Evolutionary conservation across 202 grass and related monocot species (phyloP).

Genomic region (Eragrostis tef): DNA sequence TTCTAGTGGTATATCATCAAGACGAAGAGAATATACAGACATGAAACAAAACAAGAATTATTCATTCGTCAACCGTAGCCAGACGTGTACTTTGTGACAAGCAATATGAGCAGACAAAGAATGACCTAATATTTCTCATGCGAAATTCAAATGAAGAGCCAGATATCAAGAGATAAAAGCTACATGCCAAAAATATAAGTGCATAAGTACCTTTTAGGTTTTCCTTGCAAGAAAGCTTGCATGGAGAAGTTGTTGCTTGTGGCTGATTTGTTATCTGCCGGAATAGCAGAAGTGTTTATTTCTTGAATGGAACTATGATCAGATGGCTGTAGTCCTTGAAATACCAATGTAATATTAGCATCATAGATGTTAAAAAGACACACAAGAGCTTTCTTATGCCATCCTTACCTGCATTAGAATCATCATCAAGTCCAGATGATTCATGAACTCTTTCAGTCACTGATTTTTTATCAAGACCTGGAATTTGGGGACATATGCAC

Average conservation of each 20-base stretch:
- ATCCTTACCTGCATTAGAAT: conserved; percentile 66
- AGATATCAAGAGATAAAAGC: conserved; percentile 35
- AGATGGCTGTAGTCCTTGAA: conserved; percentile 76
- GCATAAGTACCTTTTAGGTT: conserved; percentile 63
- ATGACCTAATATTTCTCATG: background rate
- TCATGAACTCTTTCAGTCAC: conserved; percentile 33
- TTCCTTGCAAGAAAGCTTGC: conserved; percentile 77
- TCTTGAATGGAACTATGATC: conserved; percentile 50
- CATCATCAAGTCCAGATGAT: conserved; percentile 46
- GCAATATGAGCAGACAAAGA: background rate
- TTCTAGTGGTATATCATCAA: conserved; percentile 26
- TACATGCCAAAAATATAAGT: conserved; percentile 14
- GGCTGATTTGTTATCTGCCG: conserved; percentile 40
- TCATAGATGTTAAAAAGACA: conserved; percentile 41
- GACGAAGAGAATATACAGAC: background rate
- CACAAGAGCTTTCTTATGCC: conserved; percentile 24
- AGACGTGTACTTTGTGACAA: conserved; percentile 15
- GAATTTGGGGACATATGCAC: conserved; percentile 38
- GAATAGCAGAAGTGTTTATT: conserved; percentile 31
- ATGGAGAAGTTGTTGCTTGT: conserved; percentile 46
- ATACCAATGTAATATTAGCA: conserved; percentile 64
- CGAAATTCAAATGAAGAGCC: conserved; percentile 20
- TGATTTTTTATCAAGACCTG: conserved; percentile 43
- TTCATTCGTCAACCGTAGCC: background rate
- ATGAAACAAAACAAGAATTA: conserved; percentile 11